phyloP scores from a whole-genome alignment of 352 stramenopile species.

The Aphanomyces invadans region DNA sequence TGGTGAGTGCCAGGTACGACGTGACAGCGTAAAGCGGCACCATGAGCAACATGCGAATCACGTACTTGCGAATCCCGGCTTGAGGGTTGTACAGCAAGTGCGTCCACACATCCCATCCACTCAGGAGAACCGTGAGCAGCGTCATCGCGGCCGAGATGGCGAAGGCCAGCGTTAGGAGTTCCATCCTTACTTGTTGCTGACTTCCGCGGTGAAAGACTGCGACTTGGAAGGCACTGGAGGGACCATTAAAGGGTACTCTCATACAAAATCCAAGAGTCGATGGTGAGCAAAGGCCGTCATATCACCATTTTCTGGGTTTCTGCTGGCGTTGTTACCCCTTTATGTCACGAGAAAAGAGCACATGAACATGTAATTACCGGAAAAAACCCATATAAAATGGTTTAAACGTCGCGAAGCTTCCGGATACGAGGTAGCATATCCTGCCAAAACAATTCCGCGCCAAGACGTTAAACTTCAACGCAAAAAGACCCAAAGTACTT shows the following conservation, averaged over 20 bases:
- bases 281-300: no score
- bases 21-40: conserved; percentile 42
- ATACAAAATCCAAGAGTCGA: neutral
- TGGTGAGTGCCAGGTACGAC: conserved; percentile 30
- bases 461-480: no score
- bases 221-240: neutral
- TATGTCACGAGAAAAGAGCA: no score
- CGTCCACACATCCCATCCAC: conserved; percentile 19
- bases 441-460: no score
- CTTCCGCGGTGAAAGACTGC: conserved; percentile 4
- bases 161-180: conserved; percentile 22
- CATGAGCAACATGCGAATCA: conserved; percentile 50
- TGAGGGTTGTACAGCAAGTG: conserved; percentile 24
- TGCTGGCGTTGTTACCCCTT: neutral
- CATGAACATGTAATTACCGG: no score
- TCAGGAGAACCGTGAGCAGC: conserved; percentile 24
- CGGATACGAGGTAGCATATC: no score
- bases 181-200: conserved; percentile 8
- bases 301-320: neutral
- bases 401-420: no score
- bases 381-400: no score
- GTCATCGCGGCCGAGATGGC: conserved; percentile 22
- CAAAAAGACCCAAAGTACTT: no score
- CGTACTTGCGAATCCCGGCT: conserved; percentile 28
- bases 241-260: neutral